Conservation (phyloP, 305 asterid genomes). For the Fraxinus xanthoxyloides region DNA sequence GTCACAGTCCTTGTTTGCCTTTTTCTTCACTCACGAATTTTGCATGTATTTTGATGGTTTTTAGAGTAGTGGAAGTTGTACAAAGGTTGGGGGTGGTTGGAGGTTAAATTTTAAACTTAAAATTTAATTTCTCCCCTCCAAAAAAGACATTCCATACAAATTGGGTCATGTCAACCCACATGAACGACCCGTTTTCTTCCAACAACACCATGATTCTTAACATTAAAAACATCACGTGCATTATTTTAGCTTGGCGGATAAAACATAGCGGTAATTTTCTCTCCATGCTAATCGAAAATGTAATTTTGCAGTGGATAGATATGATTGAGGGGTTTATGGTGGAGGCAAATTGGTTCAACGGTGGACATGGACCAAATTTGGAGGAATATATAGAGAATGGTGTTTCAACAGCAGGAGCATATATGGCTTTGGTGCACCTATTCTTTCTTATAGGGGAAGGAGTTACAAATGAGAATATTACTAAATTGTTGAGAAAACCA, state of each 20-base stretch:
- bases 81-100: not conserved
- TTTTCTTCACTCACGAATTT: not conserved
- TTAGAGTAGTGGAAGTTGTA: not conserved
- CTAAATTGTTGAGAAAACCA: conserved; percentile 36
- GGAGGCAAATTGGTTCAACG: conserved; percentile 65
- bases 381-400: conserved; percentile 70
- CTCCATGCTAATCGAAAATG: not conserved
- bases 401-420: conserved; percentile 59
- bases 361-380: conserved; percentile 46
- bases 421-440: conserved; percentile 61
- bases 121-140: not conserved
- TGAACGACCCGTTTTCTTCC: not conserved
- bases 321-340: conserved; percentile 62
- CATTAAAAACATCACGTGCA: not conserved
- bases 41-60: not conserved
- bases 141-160: not conserved
- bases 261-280: not conserved
- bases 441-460: conserved; percentile 70
- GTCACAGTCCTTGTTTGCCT: not conserved
- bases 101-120: not conserved
- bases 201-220: not conserved
- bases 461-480: conserved; percentile 35
- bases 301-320: conserved; percentile 63
- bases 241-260: not conserved
- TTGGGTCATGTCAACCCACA: too few relatives aligned